Evolutionary conservation across 805 yeast genomes (phyloP), one percentile per base, ranked within the genome.

Genomic region (Torulaspora quercuum): DNA sequence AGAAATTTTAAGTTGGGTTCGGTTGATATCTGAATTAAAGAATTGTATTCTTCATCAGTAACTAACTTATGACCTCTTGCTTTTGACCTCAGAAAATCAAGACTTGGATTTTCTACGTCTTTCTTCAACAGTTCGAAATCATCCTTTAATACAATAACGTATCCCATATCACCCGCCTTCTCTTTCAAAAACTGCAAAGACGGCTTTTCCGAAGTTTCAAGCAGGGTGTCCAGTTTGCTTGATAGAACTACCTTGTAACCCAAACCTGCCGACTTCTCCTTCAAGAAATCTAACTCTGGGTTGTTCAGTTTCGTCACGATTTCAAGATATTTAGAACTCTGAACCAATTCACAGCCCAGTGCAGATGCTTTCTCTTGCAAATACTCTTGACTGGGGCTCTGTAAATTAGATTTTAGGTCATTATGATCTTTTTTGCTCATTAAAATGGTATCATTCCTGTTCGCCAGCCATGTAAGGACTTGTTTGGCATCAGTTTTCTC

Each of bases 91-190:
- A 49, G 25, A n/a, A 37, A 37, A 7, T 45, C 42, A 9, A 40
- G 15, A 19, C 34, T 43, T 18, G 57, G 57, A 24, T 26, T 20
- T 15, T 40, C 30, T 9, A 30, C 16, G 4, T 17, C 29, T 7
- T 21, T 27, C 20, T 18, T 27, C 25, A 44, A 19, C 6, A 16
- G 10, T 10, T 23, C 14, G 11, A 16, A 29, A 14, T 38, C 39
- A 10, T 21, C 29, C 11, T 26, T 29, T 21, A 33, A 19, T 12
- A 44, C 9, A 6, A 48, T 33, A 9, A 31, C 20, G 10, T 43
- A 50, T 5, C 55, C 63, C 12, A 51, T 44, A 5, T 42, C 35
- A 5, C 48, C 29, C 2, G 63, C 61, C 14, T 50, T 55, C 11
- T 49, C 42, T 7, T 44, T 48, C 29, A 62, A 39, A 17, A 54